Percentiles rank a stretch among this genome's conserved stretches.
Evolutionary conservation across 305 asterid genomes (phyloP).

Genomic region (Vinca major): DNA sequence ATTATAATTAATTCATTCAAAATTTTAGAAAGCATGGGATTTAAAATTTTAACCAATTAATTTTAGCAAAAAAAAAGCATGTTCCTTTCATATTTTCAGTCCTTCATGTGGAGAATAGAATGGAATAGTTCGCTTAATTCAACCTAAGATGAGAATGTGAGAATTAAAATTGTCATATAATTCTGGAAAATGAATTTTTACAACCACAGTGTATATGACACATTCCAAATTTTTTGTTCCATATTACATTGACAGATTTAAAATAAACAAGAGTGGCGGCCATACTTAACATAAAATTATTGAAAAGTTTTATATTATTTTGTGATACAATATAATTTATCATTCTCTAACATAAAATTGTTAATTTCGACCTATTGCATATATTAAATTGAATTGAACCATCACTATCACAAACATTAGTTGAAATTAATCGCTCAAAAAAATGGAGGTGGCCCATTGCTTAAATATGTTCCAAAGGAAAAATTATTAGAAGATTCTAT

Average conservation of each 20-base stretch:
- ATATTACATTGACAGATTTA: no score
- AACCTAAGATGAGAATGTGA: not conserved
- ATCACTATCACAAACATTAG: not conserved
- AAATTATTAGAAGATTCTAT: conserved; percentile 22
- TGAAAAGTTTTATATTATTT: no score
- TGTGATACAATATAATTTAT: no score
- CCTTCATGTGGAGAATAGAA: not conserved
- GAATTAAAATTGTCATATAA: no score
- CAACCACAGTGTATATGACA: not conserved
- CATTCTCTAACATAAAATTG: no score
- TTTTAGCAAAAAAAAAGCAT: no score
- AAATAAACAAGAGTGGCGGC: no score
- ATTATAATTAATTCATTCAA: not conserved
- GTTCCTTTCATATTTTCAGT: not conserved
- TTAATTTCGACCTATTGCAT: no score
- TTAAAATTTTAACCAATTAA: no score
- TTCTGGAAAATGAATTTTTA: not conserved
- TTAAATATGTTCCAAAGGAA: conserved; percentile 4
- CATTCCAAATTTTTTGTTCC: not conserved
- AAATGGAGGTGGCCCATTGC: not conserved
- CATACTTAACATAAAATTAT: no score
- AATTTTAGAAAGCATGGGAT: no score
- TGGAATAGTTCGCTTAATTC: not conserved
- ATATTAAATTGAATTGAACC: not conserved
- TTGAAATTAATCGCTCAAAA: conserved; percentile 5